phyloP scores from a whole-genome alignment of 169 alveolate genomes.

The Eimeria praecox region DNA sequence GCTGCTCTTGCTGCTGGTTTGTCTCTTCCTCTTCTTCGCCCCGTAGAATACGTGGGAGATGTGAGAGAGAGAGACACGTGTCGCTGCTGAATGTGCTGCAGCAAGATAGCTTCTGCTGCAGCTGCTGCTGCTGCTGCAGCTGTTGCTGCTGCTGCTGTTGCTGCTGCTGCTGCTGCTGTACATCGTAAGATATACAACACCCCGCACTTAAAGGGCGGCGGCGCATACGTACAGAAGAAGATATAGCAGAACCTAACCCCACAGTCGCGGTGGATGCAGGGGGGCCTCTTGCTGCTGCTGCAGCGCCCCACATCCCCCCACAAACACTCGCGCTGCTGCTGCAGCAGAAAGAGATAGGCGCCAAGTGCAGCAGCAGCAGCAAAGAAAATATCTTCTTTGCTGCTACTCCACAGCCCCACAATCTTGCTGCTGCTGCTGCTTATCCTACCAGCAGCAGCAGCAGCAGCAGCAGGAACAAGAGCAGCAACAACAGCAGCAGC shows the following conservation, averaged over 20 bases:
- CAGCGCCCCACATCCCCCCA: neutral
- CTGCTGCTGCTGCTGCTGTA: conserved; percentile 13
- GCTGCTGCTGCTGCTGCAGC: too few species aligned
- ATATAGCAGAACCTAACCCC: neutral
- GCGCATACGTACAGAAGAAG: neutral
- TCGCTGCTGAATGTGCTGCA: conserved; percentile 36
- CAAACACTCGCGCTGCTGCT: neutral
- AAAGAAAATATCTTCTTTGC: too few species aligned
- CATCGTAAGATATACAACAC: too few species aligned
- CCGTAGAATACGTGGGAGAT: neutral
- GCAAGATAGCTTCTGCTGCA: too few species aligned
- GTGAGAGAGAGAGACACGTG: conserved; percentile 31
- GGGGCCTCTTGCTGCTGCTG: conserved; percentile 26
- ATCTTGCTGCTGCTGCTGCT: conserved; percentile 30
- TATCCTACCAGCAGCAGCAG: neutral
- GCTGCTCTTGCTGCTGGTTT: neutral
- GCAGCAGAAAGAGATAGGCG: neutral
- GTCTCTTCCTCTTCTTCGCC: neutral
- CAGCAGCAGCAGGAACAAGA: conserved; percentile 13
- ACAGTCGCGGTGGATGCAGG: neutral
- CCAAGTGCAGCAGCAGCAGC: too few species aligned
- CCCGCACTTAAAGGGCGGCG: neutral
- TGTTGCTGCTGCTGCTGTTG: too few species aligned
- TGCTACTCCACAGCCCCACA: neutral
- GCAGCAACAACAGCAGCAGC: neutral